Evolutionary conservation across 2,329 filamentous ascomycete species (phyloP), one percentile per base, ranked within the genome.

Genomic region (Neofusicoccum ribis): DNA sequence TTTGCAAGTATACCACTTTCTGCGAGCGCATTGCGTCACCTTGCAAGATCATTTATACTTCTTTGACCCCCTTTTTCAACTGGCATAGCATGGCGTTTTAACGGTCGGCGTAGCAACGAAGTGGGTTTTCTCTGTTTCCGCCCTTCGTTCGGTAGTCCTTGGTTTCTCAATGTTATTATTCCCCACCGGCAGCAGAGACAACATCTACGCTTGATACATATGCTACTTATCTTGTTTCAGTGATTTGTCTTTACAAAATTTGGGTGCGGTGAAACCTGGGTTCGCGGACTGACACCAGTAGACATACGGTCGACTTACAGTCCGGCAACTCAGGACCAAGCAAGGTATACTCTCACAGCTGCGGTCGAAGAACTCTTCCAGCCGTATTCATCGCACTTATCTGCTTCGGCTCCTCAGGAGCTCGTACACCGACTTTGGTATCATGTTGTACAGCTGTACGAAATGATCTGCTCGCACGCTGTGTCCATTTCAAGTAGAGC

Each of bases 81-180:
- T 46, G 61, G 61, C 61, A 63, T 63, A 63, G 61, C 61, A 63
- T 52, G 61, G 61, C 27, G 61, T 63, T 63, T 44, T 12, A 14
- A 43, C 23, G 59, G 41, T 27, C 23, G 47, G 59, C 59, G 59
- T 27, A 62, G 59, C 34, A 31, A 62, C 17, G 44, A 50, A 62
- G 47, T 51, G 59, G 59, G 31, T 62, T 49, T 14, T 23, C 49
- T 41, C 39, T 15, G 37, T 20, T 7, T 7, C 15, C 6, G 44
- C 17, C 31, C 23, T 27, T 62, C 59, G 15, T 17, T 62, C 46
- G 59, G 47, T 62, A 50, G 36, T 27, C 11, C 31, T 62, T 62
- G 59, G 7, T 51, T 20, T 6, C 41, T 51, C 17, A 23, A 31
- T 62, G 12, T 50, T 58, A 58, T 31, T 62, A 43, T 50, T 39